These are phyloP conservation scores for Podospora pseudopauciseta DNA, from an alignment of 495 filamentous ascomycete species.

Conservation along the genomic window DNA sequence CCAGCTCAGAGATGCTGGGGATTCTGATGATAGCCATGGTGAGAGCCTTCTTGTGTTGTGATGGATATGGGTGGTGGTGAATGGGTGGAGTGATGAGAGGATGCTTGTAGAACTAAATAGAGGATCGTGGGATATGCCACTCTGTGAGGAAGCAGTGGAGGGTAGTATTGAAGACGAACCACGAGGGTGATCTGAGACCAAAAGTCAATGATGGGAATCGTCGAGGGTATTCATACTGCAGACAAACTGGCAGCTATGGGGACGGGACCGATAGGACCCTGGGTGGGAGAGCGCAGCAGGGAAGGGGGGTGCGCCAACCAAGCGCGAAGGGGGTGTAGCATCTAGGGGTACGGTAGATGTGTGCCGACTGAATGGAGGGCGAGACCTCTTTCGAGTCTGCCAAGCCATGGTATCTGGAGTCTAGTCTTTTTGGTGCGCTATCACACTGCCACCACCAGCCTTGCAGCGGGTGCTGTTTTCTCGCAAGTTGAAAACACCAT, in stretches of 20 bases:
- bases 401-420: neutral
- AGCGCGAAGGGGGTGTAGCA: neutral
- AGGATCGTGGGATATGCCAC: neutral
- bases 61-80: neutral
- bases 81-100: neutral
- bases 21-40: neutral
- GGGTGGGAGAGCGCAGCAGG: neutral
- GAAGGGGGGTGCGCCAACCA: neutral
- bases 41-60: neutral
- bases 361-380: neutral
- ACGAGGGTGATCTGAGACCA: slow-evolving; percentile 8
- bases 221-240: slow-evolving; percentile 4
- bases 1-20: neutral
- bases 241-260: neutral
- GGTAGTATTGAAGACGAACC: neutral
- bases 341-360: neutral
- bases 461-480: neutral
- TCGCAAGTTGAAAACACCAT: neutral
- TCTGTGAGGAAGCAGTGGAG: neutral
- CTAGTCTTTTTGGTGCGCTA: neutral
- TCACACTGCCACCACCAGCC: neutral
- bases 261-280: neutral
- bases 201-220: slow-evolving; percentile 12
- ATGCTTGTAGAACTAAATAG: neutral
- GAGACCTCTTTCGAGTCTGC: neutral